Base-by-base conservation (phyloP, 257 asterid genomes). In the Knoxia roxburghii region DNA sequence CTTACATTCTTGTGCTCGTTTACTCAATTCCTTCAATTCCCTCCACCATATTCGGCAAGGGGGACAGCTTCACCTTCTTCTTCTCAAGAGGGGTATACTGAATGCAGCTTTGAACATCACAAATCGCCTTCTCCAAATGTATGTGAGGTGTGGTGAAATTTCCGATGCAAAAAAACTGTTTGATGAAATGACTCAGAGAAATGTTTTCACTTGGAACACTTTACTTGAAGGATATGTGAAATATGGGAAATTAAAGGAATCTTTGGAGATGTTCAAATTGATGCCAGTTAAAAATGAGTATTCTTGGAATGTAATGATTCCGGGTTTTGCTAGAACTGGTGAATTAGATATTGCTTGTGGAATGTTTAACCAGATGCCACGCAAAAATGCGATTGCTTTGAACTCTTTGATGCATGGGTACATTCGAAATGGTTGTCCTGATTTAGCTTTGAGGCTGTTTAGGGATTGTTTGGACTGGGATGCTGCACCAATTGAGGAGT, bases 121-220 rank as follows among this genome's bases (percentile, higher is more conserved):
- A 64, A 91, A 89, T 68, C 90, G 98, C 61, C 83, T 89, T 17
- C 85, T 89, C 18, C 98, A 91, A 10, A 87, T 89, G 95, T 89
- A 89, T 50, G 7, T 56, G 0, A 78, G 86, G 79, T 91, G 89
- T 70, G 91, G 90, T 17, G 72, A 71, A 49, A 41, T 84, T 12
- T 29, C 51, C 0, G 86, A 85, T 33, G 95, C 94, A 15, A 80
- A 72, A 0, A 71, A 59, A 5, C 72, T 91, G 88, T 91, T 91
- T 23, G 96, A 85, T 37, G 94, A 91, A 74, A 89, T 89, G 86
- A 76, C 87, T 67, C 69, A 78, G 1, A 80, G 91, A 75, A 91
- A 85, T 32, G 52, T 61, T 50, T 92, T 89, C 79, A 56, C 94
- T 61, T 91, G 94, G 95, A 91, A 87, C 65, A 78, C 86, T 52